Base-by-base conservation (phyloP, 2,329 filamentous ascomycete species). In the Clarireedia homoeocarpa region DNA sequence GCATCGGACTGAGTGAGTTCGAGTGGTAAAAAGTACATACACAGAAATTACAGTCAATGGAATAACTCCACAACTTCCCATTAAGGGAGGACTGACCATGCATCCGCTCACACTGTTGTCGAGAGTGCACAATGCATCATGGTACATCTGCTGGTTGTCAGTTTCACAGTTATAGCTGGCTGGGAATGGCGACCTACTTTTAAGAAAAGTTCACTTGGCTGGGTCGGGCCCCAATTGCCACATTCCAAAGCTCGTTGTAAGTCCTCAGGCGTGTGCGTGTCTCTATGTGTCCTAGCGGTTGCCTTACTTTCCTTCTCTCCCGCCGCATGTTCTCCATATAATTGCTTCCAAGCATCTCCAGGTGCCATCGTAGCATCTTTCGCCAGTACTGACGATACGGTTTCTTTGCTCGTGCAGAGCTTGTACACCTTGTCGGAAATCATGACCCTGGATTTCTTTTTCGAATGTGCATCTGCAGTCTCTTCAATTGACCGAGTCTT, bases 11-110 rank as follows among this genome's bases (percentile, higher is more conserved):
- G 9, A 42, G 15, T 1, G 1, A 42, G 9, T 42, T 6, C 15
- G 39, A n/a, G 15, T 30, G 26, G n/a, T 42, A 34, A 27, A 24
- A n/a, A 20, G 14, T 55, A 57, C 66, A 40, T 70, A 77, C 62
- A 80, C 79, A 0, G 82, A 84, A 27, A 91, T 82, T 42, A 90
- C 78, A 0, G 85, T 86, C 60, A 91, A 69, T 0, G 86, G 87
- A 7, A 86, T 71, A 0, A 80, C 79, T 3, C 88, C 88, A 58
- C 74, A 76, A 60, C 77, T 81, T 49, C 83, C 83, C 68, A 79
- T 75, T 53, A 86, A 70, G 26, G 77, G 76, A 10, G 83, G 84
- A 20, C 76, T 83, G 46, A 83, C 78, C 39, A 81, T 73, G 63
- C 70, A 70, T 4, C 69, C 68, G 5, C 70, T 71, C 57, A 73